Percentiles rank a stretch among this genome's conserved stretches.
phyloP scores from a whole-genome alignment of 2,329 filamentous ascomycete species.

The Bimuria novae-zelandiae region DNA sequence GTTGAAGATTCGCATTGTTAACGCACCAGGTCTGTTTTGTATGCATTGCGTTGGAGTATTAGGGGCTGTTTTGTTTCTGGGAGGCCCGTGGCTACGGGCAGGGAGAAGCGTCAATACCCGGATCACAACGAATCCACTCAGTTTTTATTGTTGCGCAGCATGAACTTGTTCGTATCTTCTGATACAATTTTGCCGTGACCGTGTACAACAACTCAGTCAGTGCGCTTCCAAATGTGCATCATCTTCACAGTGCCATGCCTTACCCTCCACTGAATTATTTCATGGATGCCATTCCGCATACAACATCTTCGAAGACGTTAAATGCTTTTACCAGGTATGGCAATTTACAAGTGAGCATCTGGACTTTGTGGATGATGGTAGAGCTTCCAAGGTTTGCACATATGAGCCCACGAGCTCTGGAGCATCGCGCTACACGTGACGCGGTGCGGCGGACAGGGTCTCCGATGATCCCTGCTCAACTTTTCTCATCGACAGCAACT shows the following conservation, averaged over 20 bases:
- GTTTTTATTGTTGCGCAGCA: neutral
- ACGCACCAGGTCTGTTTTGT: neutral
- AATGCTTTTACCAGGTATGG: too few relatives aligned
- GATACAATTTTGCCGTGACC: too few relatives aligned
- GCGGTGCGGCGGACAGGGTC: conserved; percentile 23
- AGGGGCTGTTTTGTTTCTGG: neutral
- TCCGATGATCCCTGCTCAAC: conserved; percentile 27
- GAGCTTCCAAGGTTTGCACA: too few relatives aligned
- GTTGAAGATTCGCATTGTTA: conserved; percentile 18
- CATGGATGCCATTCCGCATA: too few relatives aligned
- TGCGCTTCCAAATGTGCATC: too few relatives aligned
- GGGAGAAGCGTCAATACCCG: conserved; percentile 12
- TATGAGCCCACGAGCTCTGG: too few relatives aligned
- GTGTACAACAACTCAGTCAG: too few relatives aligned
- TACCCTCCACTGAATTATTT: too few relatives aligned
- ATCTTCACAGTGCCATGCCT: too few relatives aligned
- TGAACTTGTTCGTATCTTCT: neutral
- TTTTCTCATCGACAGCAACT: conserved; percentile 29
- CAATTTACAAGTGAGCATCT: too few relatives aligned
- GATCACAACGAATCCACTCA: conserved; percentile 8
- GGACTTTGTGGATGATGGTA: too few relatives aligned
- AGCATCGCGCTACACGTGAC: conserved; percentile 21
- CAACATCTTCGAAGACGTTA: too few relatives aligned
- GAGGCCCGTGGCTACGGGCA: conserved; percentile 9
- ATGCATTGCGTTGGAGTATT: conserved; percentile 15